Evolutionary conservation across 2,329 filamentous ascomycete species (phyloP).

Genomic region (Exophiala sideris): DNA sequence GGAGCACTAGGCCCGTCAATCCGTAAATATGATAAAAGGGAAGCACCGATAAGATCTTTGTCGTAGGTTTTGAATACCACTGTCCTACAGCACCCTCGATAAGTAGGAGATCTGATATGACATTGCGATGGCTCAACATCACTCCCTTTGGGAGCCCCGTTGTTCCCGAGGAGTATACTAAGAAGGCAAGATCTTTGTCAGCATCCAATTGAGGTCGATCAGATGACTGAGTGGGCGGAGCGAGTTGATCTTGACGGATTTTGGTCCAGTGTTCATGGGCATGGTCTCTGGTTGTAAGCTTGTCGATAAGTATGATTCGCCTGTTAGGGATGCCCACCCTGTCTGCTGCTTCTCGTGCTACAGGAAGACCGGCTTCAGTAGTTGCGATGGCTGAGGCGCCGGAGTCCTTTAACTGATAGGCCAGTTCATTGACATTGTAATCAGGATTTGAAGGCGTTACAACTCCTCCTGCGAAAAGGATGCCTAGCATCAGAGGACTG

Average conservation of each 20-base stretch:
- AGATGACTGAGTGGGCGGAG: conserved; percentile 33
- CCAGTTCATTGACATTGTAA: conserved; percentile 78
- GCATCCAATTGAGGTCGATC: conserved; percentile 63
- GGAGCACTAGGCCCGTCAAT: conserved; percentile 69
- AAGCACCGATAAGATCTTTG: conserved; percentile 72
- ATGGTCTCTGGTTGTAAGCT: conserved; percentile 57
- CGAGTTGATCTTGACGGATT: conserved; percentile 61
- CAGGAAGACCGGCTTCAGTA: conserved; percentile 62
- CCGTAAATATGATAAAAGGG: conserved; percentile 93
- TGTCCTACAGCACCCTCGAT: conserved; percentile 49
- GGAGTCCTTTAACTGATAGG: conserved; percentile 72
- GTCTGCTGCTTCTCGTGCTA: conserved; percentile 65
- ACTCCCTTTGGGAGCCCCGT: conserved; percentile 91
- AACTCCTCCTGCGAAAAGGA: conserved; percentile 76
- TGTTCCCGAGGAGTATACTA: conserved; percentile 87
- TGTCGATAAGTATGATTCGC: conserved; percentile 73
- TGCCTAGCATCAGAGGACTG: conserved; percentile 70
- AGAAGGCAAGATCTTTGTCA: conserved; percentile 70
- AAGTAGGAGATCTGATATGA: conserved; percentile 70
- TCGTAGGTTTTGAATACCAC: conserved; percentile 56
- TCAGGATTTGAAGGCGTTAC: conserved; percentile 82
- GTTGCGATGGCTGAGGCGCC: conserved; percentile 61
- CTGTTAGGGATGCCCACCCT: conserved; percentile 68
- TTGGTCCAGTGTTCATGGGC: conserved; percentile 69
- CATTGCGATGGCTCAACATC: conserved; percentile 77